These are phyloP conservation scores for Candida krabiensis DNA, from an alignment of 805 yeast genomes.

Conservation along the genomic window DNA sequence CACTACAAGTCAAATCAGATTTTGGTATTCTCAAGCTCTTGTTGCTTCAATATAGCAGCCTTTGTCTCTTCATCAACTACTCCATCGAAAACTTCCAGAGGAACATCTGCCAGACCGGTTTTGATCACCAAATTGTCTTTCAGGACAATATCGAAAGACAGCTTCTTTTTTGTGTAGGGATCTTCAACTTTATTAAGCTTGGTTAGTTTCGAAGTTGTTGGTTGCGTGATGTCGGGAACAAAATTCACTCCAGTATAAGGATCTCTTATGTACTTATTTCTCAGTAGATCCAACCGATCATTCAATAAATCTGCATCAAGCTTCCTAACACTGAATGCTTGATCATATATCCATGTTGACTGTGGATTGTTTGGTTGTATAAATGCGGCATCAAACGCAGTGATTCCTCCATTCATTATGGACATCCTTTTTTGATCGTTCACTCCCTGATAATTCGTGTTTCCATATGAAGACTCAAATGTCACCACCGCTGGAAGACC, in stretches of 20 bases:
- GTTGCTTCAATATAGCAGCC: slow-evolving; percentile 63
- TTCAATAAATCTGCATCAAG: slow-evolving; percentile 64
- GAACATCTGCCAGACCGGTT: slow-evolving; percentile 67
- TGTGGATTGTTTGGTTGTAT: slow-evolving; percentile 36
- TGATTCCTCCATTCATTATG: slow-evolving; percentile 15
- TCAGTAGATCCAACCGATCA: slow-evolving; percentile 52
- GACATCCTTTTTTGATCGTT: slow-evolving; percentile 22
- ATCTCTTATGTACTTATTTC: slow-evolving; percentile 65
- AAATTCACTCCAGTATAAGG: slow-evolving; percentile 82
- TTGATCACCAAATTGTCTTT: slow-evolving; percentile 39
- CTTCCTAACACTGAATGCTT: slow-evolving; percentile 73
- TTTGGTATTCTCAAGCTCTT: slow-evolving; percentile 50
- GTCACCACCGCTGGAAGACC: slow-evolving; percentile 50
- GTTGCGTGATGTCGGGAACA: slow-evolving; percentile 75
- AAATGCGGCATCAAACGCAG: slow-evolving; percentile 39
- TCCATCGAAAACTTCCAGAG: slow-evolving; percentile 56
- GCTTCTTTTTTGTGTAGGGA: slow-evolving; percentile 25
- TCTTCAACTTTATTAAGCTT: slow-evolving; percentile 31
- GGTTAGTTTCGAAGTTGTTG: slow-evolving; percentile 41
- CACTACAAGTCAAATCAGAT: no score
- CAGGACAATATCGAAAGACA: slow-evolving; percentile 49
- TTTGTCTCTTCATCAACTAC: slow-evolving; percentile 56
- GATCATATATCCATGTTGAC: slow-evolving; percentile 82
- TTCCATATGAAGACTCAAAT: slow-evolving; percentile 27
- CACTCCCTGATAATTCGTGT: slow-evolving; percentile 13